A percentile compares a stretch with the other conserved stretches of the same genome.
phyloP scores from a whole-genome alignment of 2,329 filamentous ascomycete species.

The Aspergillus costaricaensis region DNA sequence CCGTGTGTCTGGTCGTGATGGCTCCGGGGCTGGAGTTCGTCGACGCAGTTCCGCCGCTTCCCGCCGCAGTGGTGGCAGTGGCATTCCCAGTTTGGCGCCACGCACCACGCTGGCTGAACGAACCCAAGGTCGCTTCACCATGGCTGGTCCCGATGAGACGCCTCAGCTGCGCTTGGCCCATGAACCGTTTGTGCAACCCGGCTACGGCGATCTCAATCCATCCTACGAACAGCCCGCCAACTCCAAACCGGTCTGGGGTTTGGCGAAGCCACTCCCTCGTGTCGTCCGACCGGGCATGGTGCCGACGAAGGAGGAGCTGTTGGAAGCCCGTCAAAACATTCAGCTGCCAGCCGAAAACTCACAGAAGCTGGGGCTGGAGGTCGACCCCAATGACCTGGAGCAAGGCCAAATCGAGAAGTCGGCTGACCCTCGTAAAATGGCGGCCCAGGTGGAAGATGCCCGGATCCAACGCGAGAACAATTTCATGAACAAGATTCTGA shows the following conservation, averaged over 20 bases:
- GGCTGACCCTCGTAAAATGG: conserved; percentile 42
- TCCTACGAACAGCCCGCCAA: conserved; percentile 56
- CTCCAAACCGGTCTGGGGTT: conserved; percentile 54
- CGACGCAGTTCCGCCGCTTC: conserved; percentile 26
- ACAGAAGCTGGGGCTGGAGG: conserved; percentile 37
- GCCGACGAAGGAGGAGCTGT: conserved; percentile 45
- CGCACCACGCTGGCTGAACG: conserved; percentile 32
- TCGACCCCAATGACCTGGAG: conserved; percentile 47
- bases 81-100: conserved; percentile 27
- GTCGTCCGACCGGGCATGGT: conserved; percentile 58
- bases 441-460: conserved; percentile 49
- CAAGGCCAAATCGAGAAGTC: conserved; percentile 44
- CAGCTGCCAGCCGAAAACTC: conserved; percentile 37
- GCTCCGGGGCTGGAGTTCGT: conserved; percentile 14
- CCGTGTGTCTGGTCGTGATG: conserved; percentile 6
- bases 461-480: conserved; percentile 44
- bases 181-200: conserved; percentile 54
- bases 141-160: conserved; percentile 36
- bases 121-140: conserved; percentile 34
- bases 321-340: conserved; percentile 32
- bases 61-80: conserved; percentile 21
- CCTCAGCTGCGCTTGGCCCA: conserved; percentile 36
- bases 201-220: conserved; percentile 56
- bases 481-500: conserved; percentile 39
- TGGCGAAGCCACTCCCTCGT: conserved; percentile 57